These are phyloP conservation scores for Didymella arachidicola DNA, from an alignment of 2,329 filamentous ascomycete species.

Conservation along the genomic window DNA sequence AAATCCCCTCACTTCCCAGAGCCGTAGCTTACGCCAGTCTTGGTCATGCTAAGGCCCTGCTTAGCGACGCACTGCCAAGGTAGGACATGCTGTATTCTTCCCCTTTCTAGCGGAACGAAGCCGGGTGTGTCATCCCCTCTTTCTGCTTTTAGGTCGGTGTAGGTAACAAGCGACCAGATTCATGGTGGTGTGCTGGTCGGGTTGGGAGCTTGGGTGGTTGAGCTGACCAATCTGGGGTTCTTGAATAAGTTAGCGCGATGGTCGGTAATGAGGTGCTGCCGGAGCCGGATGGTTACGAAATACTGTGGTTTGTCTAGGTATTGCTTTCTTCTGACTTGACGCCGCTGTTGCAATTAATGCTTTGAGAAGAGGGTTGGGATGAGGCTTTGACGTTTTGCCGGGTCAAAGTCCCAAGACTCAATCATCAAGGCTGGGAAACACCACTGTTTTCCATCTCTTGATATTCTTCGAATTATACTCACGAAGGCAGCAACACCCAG, in stretches of 20 bases:
- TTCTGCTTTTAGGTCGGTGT: neutral
- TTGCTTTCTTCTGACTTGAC: too few relatives aligned
- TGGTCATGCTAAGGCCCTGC: neutral
- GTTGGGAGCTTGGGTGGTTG: neutral
- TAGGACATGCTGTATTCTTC: neutral
- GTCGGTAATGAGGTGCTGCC: neutral
- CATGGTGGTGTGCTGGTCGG: neutral
- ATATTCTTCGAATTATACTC: too few relatives aligned
- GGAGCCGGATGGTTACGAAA: too few relatives aligned
- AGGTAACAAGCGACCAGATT: neutral
- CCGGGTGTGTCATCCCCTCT: neutral
- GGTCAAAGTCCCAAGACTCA: too few relatives aligned
- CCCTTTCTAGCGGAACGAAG: neutral
- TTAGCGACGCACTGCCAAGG: neutral
- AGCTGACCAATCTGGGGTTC: neutral
- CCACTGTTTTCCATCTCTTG: too few relatives aligned
- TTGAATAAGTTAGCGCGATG: neutral
- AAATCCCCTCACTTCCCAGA: neutral
- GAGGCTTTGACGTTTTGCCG: too few relatives aligned
- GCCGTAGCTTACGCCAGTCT: neutral
- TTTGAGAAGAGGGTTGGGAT: too few relatives aligned
- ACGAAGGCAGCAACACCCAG: too few relatives aligned
- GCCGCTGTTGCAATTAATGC: too few relatives aligned
- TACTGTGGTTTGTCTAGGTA: neutral
- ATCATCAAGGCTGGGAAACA: too few relatives aligned